A percentile compares a stretch with the other conserved stretches of the same genome.
Evolutionary conservation across 805 yeast species (phyloP).

Genomic region (Wickerhamiella bombiphila): DNA sequence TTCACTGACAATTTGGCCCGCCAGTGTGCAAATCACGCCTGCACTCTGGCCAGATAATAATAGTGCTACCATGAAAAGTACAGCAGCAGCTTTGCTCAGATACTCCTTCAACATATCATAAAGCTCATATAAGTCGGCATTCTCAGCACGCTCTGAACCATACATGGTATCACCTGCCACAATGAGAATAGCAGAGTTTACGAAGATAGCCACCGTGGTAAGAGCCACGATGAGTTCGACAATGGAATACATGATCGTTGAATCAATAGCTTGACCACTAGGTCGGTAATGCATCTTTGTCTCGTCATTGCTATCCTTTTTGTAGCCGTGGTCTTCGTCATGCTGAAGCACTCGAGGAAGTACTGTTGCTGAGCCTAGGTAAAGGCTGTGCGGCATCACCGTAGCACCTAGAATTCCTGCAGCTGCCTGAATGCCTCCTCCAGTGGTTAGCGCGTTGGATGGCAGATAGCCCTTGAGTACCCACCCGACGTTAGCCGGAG

Average conservation of each 20-base stretch:
- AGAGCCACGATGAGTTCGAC: slow-evolving; percentile 56
- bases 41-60: slow-evolving; percentile 81
- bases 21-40: slow-evolving; percentile 83
- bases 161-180: slow-evolving; percentile 70
- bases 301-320: slow-evolving; percentile 17
- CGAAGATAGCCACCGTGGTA: slow-evolving; percentile 69
- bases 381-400: slow-evolving; percentile 87
- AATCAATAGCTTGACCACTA: slow-evolving; percentile 52
- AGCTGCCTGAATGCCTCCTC: slow-evolving; percentile 59
- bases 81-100: slow-evolving; percentile 66
- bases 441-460: slow-evolving; percentile 32
- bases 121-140: slow-evolving; percentile 72
- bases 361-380: slow-evolving; percentile 77
- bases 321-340: slow-evolving; percentile 50
- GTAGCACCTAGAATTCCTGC: slow-evolving; percentile 88
- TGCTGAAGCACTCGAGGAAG: slow-evolving; percentile 71
- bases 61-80: slow-evolving; percentile 71
- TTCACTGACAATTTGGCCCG: slow-evolving; percentile 85
- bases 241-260: slow-evolving; percentile 58
- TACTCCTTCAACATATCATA: slow-evolving; percentile 45
- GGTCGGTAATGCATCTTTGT: slow-evolving; percentile 49
- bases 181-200: slow-evolving; percentile 68
- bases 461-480: slow-evolving; percentile 60
- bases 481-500: slow-evolving; percentile 36
- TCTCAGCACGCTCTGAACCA: slow-evolving; percentile 46